These are phyloP conservation scores for Trametes meyenii DNA, from an alignment of 768 basidiomycete species.

Conservation along the genomic window DNA sequence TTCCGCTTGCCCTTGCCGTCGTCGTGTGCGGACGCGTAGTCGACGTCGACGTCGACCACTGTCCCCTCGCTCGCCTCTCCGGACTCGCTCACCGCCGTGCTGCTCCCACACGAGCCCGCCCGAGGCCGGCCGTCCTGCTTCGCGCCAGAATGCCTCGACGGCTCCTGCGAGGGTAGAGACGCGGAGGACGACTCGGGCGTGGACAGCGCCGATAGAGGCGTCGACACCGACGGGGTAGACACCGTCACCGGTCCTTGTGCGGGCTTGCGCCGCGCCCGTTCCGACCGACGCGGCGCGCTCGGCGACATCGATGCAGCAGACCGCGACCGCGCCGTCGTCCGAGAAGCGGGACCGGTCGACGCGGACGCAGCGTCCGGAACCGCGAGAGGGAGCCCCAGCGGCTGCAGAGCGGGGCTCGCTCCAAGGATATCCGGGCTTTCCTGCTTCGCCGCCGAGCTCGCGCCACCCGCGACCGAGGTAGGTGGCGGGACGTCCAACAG, in stretches of 20 bases:
- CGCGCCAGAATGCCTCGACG: not conserved
- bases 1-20: constrained; percentile 15
- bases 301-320: constrained; percentile 4
- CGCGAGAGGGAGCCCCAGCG: constrained; percentile 4
- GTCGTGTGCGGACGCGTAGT: not conserved
- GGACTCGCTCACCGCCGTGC: constrained; percentile 22
- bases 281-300: constrained; percentile 12
- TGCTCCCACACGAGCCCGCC: constrained; percentile 20
- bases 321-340: not conserved
- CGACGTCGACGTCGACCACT: constrained; percentile 15
- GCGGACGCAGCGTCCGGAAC: constrained; percentile 1
- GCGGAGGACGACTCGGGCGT: constrained; percentile 1
- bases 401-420: constrained; percentile 2
- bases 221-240: constrained; percentile 1
- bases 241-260: constrained; percentile 11
- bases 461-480: not conserved
- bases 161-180: not conserved
- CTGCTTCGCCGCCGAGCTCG: constrained; percentile 6
- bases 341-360: not conserved
- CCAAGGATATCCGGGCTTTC: not conserved
- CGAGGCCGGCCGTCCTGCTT: not conserved
- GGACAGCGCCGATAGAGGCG: constrained; percentile 8
- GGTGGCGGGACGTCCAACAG: constrained; percentile 2
- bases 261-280: constrained; percentile 20
- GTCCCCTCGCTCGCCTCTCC: constrained; percentile 24